Base-by-base conservation (phyloP, 2,329 filamentous ascomycete species). In the Lasiodiplodia citricola region DNA sequence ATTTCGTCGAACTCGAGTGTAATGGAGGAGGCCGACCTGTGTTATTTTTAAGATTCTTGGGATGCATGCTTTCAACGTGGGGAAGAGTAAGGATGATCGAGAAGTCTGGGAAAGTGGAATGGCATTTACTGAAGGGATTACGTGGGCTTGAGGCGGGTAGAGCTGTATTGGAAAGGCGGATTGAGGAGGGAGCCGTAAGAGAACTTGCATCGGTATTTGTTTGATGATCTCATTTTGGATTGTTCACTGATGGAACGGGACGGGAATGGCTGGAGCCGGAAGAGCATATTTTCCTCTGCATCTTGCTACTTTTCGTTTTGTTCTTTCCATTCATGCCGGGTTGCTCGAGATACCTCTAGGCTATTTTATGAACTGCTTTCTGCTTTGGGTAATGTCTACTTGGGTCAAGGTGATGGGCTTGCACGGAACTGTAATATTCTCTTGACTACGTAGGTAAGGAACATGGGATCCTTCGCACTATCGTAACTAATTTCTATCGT, bases 271-370 rank as follows among this genome's bases (percentile, higher is more conserved):
- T 37, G 25, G 28, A 64, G 28, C n/a, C 35, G 47, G 47, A 38
- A 25, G 41, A 11, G n/a, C 21, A 28, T 35, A n/a, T 63, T 41
- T 60, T 47, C 21, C 47, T 28, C 57, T 60, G 57, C 57, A 37
- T 57, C 55, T 47, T 47, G 37, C 21, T 31, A 25, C 21, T 51
- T 60, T 21, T 18, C 28, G 31, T 28, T 23, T 37, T 51, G 14
- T 23, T 41, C 23, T 44, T 16, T 52, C 47, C 4, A 52, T 64
- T 37, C n/a, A 8, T 28, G 58, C 47, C 37, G 18, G 60, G 47
- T 64, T 38, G 38, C 51, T 50, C 50, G 44, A 63, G 50, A 63
- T 63, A 63, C 58, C 58, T 51, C 58, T 63, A 63, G 58, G 58
- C 41, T 63, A 63, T 51, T 50, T 18, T 28, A 51, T 37, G 41